Evolutionary conservation across 2,329 filamentous ascomycete species (phyloP).

Genomic region (Calcarisporium arbuscula): DNA sequence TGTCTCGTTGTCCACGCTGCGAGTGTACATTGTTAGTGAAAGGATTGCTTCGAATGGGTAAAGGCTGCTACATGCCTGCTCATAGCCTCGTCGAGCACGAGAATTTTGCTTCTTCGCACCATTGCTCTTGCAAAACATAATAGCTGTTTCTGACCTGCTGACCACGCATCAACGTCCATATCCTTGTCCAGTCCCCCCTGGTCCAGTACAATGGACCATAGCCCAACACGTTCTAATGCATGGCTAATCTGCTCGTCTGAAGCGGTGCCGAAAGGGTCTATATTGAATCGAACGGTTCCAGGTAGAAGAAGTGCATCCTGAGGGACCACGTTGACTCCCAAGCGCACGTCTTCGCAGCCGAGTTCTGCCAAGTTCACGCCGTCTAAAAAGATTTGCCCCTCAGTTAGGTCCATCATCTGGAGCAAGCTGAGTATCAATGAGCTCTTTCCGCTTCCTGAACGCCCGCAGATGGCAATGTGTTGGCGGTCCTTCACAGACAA

Average conservation of each 20-base stretch:
- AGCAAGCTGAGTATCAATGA: constrained; percentile 29
- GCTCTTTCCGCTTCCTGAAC: constrained; percentile 29
- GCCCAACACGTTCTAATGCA: constrained; percentile 9
- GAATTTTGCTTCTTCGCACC: constrained; percentile 1
- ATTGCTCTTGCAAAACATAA: constrained; percentile 22
- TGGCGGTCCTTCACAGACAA: constrained; percentile 13
- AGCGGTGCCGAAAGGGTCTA: constrained; percentile 25
- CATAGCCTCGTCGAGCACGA: constrained; percentile 7
- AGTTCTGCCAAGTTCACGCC: constrained; percentile 25
- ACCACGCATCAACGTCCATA: constrained; percentile 6
- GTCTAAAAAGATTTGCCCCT: constrained; percentile 30
- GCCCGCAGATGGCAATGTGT: constrained; percentile 19
- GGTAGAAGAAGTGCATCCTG: constrained; percentile 42
- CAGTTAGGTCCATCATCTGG: constrained; percentile 25
- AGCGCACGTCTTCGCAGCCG: constrained; percentile 30
- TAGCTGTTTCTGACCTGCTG: constrained; percentile 12
- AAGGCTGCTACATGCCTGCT: no score
- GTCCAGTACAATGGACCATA: constrained; percentile 6
- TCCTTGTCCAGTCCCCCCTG: constrained; percentile 12
- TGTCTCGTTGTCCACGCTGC: constrained; percentile 25
- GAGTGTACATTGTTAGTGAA: neutral
- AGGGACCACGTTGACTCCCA: constrained; percentile 38
- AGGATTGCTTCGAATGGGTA: neutral
- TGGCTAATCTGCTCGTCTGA: constrained; percentile 6
- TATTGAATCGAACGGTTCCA: constrained; percentile 28